These are phyloP conservation scores for Verticillium nonalfalfae DNA, from an alignment of 2,329 filamentous ascomycete species.

Conservation along the genomic window DNA sequence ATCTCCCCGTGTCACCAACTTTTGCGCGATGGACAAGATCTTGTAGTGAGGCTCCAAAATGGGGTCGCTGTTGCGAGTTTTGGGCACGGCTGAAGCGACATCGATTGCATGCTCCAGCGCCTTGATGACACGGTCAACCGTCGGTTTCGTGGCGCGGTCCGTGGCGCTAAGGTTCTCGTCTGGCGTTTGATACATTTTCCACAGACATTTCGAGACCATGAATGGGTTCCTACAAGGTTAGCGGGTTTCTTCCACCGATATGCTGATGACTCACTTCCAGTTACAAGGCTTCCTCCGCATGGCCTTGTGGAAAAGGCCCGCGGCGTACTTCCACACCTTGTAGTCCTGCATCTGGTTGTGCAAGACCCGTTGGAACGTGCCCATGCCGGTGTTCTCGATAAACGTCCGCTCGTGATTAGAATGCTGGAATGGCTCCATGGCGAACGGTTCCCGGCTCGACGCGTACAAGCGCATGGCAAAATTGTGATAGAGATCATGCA, in stretches of 20 bases:
- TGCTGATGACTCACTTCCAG: constrained; percentile 42
- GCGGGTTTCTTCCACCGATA: too few relatives aligned
- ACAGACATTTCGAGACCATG: constrained; percentile 56
- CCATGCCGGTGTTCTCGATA: constrained; percentile 41
- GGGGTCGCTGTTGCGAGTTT: constrained; percentile 60
- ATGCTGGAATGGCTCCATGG: constrained; percentile 55
- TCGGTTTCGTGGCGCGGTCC: constrained; percentile 30
- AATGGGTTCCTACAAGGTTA: constrained; percentile 39
- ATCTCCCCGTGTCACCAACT: constrained; percentile 59
- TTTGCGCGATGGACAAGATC: constrained; percentile 74
- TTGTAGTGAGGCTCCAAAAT: constrained; percentile 92
- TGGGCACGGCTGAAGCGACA: constrained; percentile 43
- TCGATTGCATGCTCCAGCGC: constrained; percentile 45
- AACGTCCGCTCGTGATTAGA: constrained; percentile 51
- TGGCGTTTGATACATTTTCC: constrained; percentile 55
- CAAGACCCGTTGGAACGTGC: constrained; percentile 44
- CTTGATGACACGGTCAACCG: constrained; percentile 34
- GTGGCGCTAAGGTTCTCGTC: constrained; percentile 34
- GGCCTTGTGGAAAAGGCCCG: constrained; percentile 48
- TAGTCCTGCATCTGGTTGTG: constrained; percentile 53
- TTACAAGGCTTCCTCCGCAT: constrained; percentile 46
- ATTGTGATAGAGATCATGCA: constrained; percentile 53
- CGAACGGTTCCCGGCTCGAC: constrained; percentile 55
- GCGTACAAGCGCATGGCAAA: constrained; percentile 58
- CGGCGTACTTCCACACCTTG: constrained; percentile 56